Base-by-base conservation (phyloP, 805 yeast genomes). In the Saccharomycopsis microspora region DNA sequence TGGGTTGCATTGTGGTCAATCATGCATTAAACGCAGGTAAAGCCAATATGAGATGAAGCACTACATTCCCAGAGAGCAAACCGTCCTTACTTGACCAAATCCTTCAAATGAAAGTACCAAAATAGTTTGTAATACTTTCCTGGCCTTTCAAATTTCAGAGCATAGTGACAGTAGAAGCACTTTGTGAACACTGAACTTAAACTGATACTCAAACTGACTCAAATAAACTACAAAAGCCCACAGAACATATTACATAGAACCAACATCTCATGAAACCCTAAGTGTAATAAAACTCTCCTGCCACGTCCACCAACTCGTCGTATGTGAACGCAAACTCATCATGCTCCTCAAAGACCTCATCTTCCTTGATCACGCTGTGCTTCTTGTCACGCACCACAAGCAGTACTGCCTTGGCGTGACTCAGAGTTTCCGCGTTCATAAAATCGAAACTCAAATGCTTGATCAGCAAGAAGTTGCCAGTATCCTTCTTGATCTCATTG, bases 221-320 rank as follows among this genome's bases (percentile, higher is more conserved):
- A 19, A 19, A 19, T 19, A 19, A 19, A 19, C 19, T 19, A 19
- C 19, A 19, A 19, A 19, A 1, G 19, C 19, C 19, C 19, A 19
- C 19, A 19, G 1, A 19, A 34, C n/a, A 34, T 3, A 34, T 34
- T 34, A 34, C n/a, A 34, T 34, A 34, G 8, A 34, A 9, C 8
- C n/a, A 34, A 1, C 8, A 9, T 34, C n/a, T n/a, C 10, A 35
- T n/a, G 8, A 43, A 8, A 7, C 6, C 11, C 30, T 32, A 47
- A 57, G 56, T 56, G 32, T 49, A 51, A 28, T 49, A 51, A 35
- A 51, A 51, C 3, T 38, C 52, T 11, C 34, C n/a, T 6, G 54
- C 39, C 6, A 46, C 34, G 1, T 38, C 40, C 27, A 46, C 28
- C 29, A 51, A 43, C 32, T 51, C 53, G 28, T 48, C 49, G 32